Base-by-base conservation (phyloP, 2,329 filamentous ascomycete genomes). In the Massarina eburnea region DNA sequence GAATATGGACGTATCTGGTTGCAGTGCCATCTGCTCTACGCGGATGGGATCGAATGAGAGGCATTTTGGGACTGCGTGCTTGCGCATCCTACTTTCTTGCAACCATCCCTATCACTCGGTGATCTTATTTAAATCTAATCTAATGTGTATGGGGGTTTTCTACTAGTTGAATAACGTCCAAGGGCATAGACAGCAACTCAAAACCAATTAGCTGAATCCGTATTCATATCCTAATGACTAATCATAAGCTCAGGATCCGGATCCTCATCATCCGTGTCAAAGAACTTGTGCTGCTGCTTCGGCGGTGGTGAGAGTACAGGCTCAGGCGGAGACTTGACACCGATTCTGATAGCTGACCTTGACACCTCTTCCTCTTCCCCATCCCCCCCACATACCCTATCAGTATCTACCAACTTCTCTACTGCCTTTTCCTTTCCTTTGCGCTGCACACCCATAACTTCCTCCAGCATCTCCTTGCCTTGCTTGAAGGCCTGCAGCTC, bases 401-500 rank as follows among this genome's bases (percentile, higher is more conserved):
- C 46, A 2, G 48, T 45, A 40, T 54, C 52, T 3, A 65, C 45
- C 3, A 66, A 43, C 15, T 44, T 46, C 17, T 57, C 51, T 3
- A 35, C 34, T 8, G 14, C 37, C 24, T 39, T 47, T 24, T 51
- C 55, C 35, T 62, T 66, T 27, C 56, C 59, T 37, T 67, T 67
- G 9, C 58, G 59, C 45, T 66, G 57, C 26, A 55, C 29, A 4
- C 64, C 63, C 8, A 75, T 55, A 9, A 69, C 63, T 9, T 68
- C 62, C 30, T 72, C 62, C n/a, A 89, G 70, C 33, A 89, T 73
- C 3, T 73, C 67, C 54, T 79, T 77, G 1, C 83, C 84, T 57
- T 85, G 80, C 24, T 72, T 72, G 49, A 88, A 84, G 2, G 85
- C 84, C 47, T 86, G 83, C 1, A 88, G 62, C 64, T 89, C 88